These are phyloP conservation scores for Solanum appendiculatum DNA, from an alignment of 257 asterid genomes.

Conservation along the genomic window DNA sequence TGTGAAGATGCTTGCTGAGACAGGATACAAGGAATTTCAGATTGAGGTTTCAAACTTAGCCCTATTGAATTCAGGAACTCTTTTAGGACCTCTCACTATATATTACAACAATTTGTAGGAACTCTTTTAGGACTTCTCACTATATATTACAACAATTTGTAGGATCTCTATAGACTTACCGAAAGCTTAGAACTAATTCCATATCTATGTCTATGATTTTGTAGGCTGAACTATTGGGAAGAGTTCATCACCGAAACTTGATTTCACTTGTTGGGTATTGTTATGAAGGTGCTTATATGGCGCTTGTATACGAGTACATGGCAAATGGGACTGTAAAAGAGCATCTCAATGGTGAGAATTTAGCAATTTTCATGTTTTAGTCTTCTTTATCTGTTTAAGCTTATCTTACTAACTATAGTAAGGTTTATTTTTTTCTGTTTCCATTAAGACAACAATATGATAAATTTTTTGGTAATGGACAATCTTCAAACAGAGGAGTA, in stretches of 20 bases:
- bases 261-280: conserved; percentile 32
- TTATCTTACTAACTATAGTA: background rate
- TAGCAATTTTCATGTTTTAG: background rate
- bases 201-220: background rate
- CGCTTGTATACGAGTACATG: conserved; percentile 36
- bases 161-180: background rate
- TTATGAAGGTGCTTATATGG: conserved; percentile 21
- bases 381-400: background rate
- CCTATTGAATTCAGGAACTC: background rate
- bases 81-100: background rate
- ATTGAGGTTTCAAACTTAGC: conserved; percentile 16
- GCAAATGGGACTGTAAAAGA: conserved; percentile 23
- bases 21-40: conserved; percentile 17
- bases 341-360: conserved; percentile 24
- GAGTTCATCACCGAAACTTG: conserved; percentile 32
- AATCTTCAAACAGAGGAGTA: background rate
- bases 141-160: background rate
- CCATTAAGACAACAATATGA: background rate
- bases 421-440: background rate
- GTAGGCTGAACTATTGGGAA: conserved; percentile 37
- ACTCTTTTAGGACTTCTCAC: background rate
- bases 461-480: background rate
- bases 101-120: background rate
- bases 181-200: background rate
- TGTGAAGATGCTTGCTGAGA: conserved; percentile 25